Base-by-base conservation (phyloP, 257 asterid species). In the Lithospermum erythrorhizon region DNA sequence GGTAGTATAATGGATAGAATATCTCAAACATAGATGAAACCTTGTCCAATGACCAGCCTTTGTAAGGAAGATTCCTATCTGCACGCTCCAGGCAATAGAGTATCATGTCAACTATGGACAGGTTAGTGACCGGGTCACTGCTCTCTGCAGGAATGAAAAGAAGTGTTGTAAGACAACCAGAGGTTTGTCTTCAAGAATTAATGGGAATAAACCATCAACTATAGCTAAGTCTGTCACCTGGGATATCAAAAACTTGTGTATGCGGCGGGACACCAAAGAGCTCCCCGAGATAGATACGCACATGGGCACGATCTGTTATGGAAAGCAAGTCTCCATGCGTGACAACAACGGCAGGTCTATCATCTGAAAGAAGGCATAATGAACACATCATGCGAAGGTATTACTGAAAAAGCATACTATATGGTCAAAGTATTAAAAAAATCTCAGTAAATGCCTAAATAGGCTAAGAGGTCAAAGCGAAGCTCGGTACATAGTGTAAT, bases 271-370 rank as follows among this genome's bases (percentile, higher is more conserved):
- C 64, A 19, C 95, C 89, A 51, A 90, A 78, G 63, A 87, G 74
- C 62, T 80, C 78, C 62, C 89, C 96, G 59, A 87, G 70, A 72
- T 78, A 70, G 68, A 78, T 61, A 41, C 95, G 81, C 6, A 87
- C 66, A 35, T 72, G 71, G 14, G 70, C 80, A 45, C 95, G 91
- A 58, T 85, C 94, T 53, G 76, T 48, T 61, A 79, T 78, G 13
- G 83, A 56, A 16, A 90, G 82, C 65, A 90, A 66, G 76, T 90
- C 97, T 65, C 97, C 97, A 61, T 90, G 97, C 1, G 96, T 85
- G 61, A 90, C 74, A 58, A 79, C 96, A 57, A 90, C 70, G n/a
- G 67, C 89, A 48, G 97, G 97, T 78, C 79, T 90, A 78, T 85
- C 91, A 69, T 90, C 97, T 90, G 83, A 68, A 65, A 62, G 32